Evolutionary conservation across 2,329 filamentous ascomycete species (phyloP), one percentile per base, ranked within the genome.

Genomic region (Arthrocladium fulminans): DNA sequence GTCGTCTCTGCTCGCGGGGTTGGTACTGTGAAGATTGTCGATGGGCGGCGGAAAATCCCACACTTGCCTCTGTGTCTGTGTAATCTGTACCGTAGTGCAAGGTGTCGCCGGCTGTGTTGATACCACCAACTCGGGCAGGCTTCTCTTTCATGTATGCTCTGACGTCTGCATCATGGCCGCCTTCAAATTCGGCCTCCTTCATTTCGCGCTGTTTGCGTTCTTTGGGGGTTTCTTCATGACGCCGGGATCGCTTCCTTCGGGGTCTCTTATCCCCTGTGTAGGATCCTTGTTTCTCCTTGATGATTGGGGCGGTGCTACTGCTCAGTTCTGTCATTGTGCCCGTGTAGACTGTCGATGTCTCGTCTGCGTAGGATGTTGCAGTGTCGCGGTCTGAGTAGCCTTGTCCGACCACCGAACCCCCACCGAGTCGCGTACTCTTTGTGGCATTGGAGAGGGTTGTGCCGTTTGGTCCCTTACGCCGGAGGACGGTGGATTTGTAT

Each of bases 401-500:
- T 41, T 62, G 63, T 8, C 65, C 69, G 12, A 92, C 80, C 3
- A 83, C 68, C 66, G 85, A 90, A 38, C 88, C 88, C 42, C 88
- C 88, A n/a, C 90, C 90, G 0, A 96, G 76, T 54, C 84, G 76
- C 1, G 89, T 96, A 59, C 80, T 83, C 59, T 81, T 80, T 1
- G 88, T 95, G 0, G 86, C 89, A 47, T 87, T 86, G 48, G 81
- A 85, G 3, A 96, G 73, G 1, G 90, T 81, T 38, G 84, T 89
- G 34, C 90, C 90, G 67, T 96, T 89, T 3, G 89, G 88, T 0
- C 88, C 89, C 61, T 84, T 88, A 46, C 89, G 84, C 35, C 92
- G 79, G 39, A 98, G 69, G 1, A 98, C 92, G 0, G 90, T 96
- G 1, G 85, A 84, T 66, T 97, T 97, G 79, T 98, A 98, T 62